A percentile compares a stretch with the other conserved stretches of the same genome.
These are phyloP conservation scores for Cyclocybe aegerita DNA, from an alignment of 768 basidiomycete species.

Conservation along the genomic window DNA sequence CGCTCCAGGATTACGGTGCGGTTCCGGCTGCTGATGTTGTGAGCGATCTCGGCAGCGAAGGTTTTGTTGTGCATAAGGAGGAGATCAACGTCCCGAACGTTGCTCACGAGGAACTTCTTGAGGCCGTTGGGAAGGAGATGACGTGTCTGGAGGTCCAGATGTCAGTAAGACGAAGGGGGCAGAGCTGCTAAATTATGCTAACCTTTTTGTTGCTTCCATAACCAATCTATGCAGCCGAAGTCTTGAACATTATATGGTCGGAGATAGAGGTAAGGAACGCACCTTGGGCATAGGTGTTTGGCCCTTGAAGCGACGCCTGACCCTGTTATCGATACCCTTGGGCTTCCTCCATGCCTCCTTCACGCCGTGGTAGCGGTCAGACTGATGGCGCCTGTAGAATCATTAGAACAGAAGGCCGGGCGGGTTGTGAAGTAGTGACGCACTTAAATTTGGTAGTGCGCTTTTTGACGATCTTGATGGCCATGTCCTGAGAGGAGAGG, in stretches of 20 bases:
- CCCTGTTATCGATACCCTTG: constrained; percentile 99
- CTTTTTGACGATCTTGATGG: constrained; percentile 87
- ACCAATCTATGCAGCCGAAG: constrained; percentile 52
- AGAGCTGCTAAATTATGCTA: constrained; percentile 13
- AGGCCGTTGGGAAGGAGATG: constrained; percentile 95
- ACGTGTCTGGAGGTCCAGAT: constrained; percentile 58
- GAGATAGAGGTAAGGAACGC: constrained; percentile 18
- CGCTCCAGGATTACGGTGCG: constrained; percentile 88
- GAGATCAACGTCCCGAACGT: constrained; percentile 90
- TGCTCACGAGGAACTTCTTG: constrained; percentile 95
- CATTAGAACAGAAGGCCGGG: constrained; percentile 3
- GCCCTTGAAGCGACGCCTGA: constrained; percentile 93
- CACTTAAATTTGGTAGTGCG: constrained; percentile 97
- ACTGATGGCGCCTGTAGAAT: constrained; percentile 85
- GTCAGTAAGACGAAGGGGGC: constrained; percentile 33
- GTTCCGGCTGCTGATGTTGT: constrained; percentile 95
- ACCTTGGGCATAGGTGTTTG: constrained; percentile 97
- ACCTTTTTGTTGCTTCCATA: constrained; percentile 91
- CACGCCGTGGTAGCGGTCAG: constrained; percentile 94
- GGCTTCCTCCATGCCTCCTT: constrained; percentile 99
- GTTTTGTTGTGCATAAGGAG: constrained; percentile 98
- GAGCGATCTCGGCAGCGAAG: constrained; percentile 95
- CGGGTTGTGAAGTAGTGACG: constrained; percentile 24
- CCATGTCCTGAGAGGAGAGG: constrained; percentile 37
- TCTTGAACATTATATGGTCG: not conserved